phyloP scores from a whole-genome alignment of 768 basidiomycete species.

The Lactarius tabidus region DNA sequence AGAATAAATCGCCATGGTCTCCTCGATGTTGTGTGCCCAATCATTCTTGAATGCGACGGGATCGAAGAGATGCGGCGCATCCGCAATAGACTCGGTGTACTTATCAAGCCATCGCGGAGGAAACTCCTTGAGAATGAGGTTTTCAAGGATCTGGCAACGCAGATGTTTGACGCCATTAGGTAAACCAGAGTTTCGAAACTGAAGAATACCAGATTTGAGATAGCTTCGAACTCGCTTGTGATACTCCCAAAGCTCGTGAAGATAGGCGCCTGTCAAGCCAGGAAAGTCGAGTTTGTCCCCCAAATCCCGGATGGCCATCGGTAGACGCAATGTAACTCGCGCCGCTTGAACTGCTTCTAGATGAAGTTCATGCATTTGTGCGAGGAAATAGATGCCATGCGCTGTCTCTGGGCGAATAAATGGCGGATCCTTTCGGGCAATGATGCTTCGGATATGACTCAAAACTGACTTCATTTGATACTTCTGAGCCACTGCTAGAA shows the following conservation, averaged over 20 bases:
- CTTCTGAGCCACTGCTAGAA: background rate
- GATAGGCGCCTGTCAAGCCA: too few species aligned
- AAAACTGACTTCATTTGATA: background rate
- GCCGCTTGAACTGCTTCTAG: background rate
- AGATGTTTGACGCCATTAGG: background rate
- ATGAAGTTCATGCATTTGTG: background rate
- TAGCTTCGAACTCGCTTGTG: too few species aligned
- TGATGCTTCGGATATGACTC: too few species aligned
- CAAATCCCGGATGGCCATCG: background rate
- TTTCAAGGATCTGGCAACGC: too few species aligned
- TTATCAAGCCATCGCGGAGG: conserved; percentile 1
- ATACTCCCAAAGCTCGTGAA: too few species aligned
- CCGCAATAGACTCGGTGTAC: background rate
- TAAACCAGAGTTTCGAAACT: background rate
- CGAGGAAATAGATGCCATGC: too few species aligned
- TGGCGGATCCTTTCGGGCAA: too few species aligned
- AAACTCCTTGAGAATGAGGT: too few species aligned
- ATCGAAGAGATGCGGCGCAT: background rate
- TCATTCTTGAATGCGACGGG: background rate
- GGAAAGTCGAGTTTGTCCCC: background rate
- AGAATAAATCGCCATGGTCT: background rate
- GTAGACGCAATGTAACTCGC: background rate
- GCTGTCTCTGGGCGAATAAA: too few species aligned
- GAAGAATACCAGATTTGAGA: too few species aligned
- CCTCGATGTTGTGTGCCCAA: background rate